Evolutionary conservation across 345 rosid genomes (phyloP).

Genomic region (Chamaenerion angustifolium): DNA sequence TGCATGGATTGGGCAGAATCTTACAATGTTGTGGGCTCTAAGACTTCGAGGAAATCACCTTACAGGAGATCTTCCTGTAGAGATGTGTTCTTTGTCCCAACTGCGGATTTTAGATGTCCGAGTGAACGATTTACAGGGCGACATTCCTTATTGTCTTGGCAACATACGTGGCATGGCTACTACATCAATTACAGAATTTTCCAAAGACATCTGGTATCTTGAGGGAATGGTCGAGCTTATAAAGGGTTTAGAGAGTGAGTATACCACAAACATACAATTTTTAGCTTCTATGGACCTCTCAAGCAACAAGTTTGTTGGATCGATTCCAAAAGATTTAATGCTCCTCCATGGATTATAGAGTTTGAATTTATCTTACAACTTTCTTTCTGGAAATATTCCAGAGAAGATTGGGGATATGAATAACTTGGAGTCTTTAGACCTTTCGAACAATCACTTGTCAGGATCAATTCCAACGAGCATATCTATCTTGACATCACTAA

Average conservation of each 20-base stretch:
- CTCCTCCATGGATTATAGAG: neutral
- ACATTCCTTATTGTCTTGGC: too few species aligned
- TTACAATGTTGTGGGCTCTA: neutral
- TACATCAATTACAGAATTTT: too few species aligned
- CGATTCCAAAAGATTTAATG: neutral
- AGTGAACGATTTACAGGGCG: too few species aligned
- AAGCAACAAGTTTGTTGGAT: neutral
- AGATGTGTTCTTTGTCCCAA: too few species aligned
- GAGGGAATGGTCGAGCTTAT: neutral
- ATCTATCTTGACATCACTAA: neutral
- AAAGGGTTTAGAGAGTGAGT: constrained; percentile 6
- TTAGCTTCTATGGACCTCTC: constrained; percentile 2
- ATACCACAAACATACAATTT: neutral
- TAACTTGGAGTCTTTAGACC: neutral
- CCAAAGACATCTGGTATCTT: neutral
- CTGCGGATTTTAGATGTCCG: too few species aligned
- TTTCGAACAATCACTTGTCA: neutral
- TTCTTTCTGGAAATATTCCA: neutral
- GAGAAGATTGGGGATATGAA: neutral
- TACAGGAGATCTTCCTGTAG: neutral
- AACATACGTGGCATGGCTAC: too few species aligned
- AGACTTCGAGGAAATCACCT: neutral
- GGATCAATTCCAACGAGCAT: neutral
- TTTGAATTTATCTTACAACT: constrained; percentile 1
- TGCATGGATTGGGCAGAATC: neutral